Conservation (phyloP, 352 stramenopile species). For the Sclerospora graminicola region DNA sequence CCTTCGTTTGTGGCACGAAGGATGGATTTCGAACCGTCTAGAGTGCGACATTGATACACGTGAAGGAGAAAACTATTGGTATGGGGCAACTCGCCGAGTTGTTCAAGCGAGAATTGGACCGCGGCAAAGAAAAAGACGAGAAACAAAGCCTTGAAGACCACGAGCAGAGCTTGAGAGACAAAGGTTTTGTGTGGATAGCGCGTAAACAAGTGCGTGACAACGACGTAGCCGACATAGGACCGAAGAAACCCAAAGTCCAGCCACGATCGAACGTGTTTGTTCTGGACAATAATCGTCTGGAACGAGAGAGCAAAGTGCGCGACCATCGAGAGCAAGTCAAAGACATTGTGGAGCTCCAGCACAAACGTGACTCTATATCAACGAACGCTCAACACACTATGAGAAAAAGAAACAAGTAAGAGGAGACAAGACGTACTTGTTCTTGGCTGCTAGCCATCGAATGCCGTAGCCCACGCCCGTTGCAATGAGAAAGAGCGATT, state of each 20-base stretch:
- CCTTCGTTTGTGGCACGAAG: conserved; percentile 41
- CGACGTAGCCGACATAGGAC: conserved; percentile 77
- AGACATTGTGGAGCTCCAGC: conserved; percentile 56
- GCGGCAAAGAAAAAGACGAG: conserved; percentile 78
- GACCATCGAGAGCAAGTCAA: conserved; percentile 74
- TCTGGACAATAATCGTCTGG: conserved; percentile 48
- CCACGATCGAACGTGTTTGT: conserved; percentile 57
- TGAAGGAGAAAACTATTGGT: conserved; percentile 78
- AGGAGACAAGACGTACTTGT: conserved; percentile 45
- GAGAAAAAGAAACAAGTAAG: not conserved
- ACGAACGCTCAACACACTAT: not conserved
- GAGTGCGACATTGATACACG: conserved; percentile 73
- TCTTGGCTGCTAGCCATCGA: conserved; percentile 70
- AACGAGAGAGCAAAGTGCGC: conserved; percentile 76
- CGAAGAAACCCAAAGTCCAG: conserved; percentile 82
- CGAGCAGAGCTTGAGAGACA: conserved; percentile 57
- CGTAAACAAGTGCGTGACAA: conserved; percentile 61
- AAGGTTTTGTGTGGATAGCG: conserved; percentile 76
- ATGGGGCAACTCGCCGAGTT: conserved; percentile 69
- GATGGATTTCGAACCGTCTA: conserved; percentile 32
- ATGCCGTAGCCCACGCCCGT: conserved; percentile 59
- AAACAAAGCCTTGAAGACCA: conserved; percentile 66
- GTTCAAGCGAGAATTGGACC: conserved; percentile 79
- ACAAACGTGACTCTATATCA: conserved; percentile 41
- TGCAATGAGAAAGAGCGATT: conserved; percentile 64